These are phyloP conservation scores for Hyphodiscus hymeniophilus DNA, from an alignment of 495 filamentous ascomycete species.

Conservation along the genomic window DNA sequence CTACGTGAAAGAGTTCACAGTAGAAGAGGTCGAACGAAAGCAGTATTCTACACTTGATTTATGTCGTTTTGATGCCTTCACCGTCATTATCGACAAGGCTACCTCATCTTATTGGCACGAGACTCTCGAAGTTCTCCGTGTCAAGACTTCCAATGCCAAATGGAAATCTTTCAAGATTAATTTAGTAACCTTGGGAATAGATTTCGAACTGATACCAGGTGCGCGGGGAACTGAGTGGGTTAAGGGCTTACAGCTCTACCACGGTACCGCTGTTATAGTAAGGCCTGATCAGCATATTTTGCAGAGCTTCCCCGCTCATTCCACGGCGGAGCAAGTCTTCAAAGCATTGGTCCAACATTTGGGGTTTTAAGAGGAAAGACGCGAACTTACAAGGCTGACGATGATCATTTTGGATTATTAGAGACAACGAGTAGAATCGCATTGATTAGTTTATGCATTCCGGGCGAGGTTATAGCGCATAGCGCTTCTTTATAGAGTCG, in stretches of 20 bases:
- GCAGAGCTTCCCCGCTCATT: not conserved
- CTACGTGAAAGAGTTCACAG: conserved; percentile 24
- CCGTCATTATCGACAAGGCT: conserved; percentile 15
- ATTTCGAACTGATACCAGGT: conserved; percentile 17
- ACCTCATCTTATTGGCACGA: not conserved
- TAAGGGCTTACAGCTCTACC: conserved; percentile 14
- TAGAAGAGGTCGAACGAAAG: conserved; percentile 14
- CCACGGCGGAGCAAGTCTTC: not conserved
- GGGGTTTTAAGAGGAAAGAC: too few relatives aligned
- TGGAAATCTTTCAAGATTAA: too few relatives aligned
- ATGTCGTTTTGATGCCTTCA: conserved; percentile 25
- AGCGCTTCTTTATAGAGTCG: too few relatives aligned
- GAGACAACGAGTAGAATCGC: too few relatives aligned
- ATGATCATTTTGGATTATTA: too few relatives aligned
- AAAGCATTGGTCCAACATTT: not conserved
- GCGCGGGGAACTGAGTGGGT: conserved; percentile 14
- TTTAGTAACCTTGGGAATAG: too few relatives aligned
- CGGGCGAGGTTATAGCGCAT: too few relatives aligned
- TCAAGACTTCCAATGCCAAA: too few relatives aligned
- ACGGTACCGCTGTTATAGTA: conserved; percentile 24
- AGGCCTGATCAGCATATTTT: conserved; percentile 33
- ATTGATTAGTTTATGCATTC: too few relatives aligned
- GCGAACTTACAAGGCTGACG: too few relatives aligned
- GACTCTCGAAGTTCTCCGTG: not conserved
- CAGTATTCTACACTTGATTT: conserved; percentile 29